A percentile compares a stretch with the other conserved stretches of the same genome.
Evolutionary conservation across 73 alveolate genomes (phyloP).

Genomic region (Stentor coeruleus): DNA sequence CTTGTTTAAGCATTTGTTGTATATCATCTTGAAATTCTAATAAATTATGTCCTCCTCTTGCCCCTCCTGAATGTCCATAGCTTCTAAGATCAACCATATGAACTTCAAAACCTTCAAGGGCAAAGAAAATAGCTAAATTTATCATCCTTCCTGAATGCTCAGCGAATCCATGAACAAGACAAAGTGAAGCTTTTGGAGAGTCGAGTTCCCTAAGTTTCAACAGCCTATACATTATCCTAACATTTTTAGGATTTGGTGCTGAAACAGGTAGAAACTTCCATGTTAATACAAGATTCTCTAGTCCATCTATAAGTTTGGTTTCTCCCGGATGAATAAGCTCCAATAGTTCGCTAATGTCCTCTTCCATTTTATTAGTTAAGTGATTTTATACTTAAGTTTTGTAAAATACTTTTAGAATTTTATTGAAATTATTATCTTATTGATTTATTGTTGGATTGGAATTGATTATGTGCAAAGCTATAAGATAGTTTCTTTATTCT

Average conservation of each 20-base stretch:
- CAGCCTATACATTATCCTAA: background rate
- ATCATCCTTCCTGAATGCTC: slow-evolving; percentile 72
- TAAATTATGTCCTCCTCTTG: slow-evolving; percentile 18
- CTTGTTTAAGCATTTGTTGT: slow-evolving; percentile 36
- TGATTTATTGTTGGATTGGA: too few relatives aligned
- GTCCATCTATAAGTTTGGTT: background rate
- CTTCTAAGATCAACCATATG: slow-evolving; percentile 78
- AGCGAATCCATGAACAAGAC: slow-evolving; percentile 82
- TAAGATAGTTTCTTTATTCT: too few relatives aligned
- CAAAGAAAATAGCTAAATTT: slow-evolving; percentile 63
- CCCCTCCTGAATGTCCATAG: slow-evolving; percentile 67
- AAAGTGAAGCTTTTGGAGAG: slow-evolving; percentile 53
- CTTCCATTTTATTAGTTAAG: slow-evolving; percentile 27
- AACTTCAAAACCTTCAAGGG: slow-evolving; percentile 67
- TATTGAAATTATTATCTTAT: too few relatives aligned
- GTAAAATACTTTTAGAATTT: too few relatives aligned
- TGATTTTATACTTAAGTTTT: too few relatives aligned
- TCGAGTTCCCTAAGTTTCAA: background rate
- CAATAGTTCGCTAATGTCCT: background rate
- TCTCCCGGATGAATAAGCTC: slow-evolving; percentile 3
- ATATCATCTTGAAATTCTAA: slow-evolving; percentile 50
- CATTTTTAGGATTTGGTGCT: background rate
- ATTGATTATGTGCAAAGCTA: too few relatives aligned
- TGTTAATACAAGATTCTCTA: background rate
- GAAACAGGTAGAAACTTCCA: slow-evolving; percentile 12